A percentile compares a stretch with the other conserved stretches of the same genome.
phyloP scores from a whole-genome alignment of 2,329 filamentous ascomycete species.

The Bipolaris cookei region DNA sequence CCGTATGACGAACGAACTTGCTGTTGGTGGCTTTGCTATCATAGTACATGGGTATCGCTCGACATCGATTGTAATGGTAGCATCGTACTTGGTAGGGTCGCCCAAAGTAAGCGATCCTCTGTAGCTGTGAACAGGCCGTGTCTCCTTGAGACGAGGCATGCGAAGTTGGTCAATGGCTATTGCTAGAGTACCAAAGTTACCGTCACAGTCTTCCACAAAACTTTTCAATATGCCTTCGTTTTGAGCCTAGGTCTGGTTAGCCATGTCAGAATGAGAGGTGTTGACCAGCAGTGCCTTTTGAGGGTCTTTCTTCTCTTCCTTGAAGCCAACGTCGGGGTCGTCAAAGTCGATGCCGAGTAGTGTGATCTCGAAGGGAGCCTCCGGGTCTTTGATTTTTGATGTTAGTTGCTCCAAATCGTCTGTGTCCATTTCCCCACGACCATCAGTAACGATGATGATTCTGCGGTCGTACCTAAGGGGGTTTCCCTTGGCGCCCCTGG shows the following conservation, averaged over 20 bases:
- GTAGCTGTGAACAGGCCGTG: conserved; percentile 78
- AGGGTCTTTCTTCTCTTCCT: conserved; percentile 82
- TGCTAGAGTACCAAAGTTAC: conserved; percentile 80
- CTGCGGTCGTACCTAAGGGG: conserved; percentile 46
- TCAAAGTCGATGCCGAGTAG: conserved; percentile 93
- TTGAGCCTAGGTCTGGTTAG: conserved; percentile 55
- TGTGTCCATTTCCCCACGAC: conserved; percentile 71
- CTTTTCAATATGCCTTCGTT: conserved; percentile 74
- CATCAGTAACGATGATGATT: conserved; percentile 87
- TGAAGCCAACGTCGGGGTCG: conserved; percentile 84
- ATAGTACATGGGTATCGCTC: conserved; percentile 91
- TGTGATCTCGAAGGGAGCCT: conserved; percentile 72
- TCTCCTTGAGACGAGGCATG: conserved; percentile 75
- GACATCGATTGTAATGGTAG: conserved; percentile 80
- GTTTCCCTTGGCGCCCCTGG: conserved; percentile 67
- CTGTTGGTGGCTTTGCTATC: conserved; percentile 73
- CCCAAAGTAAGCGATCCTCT: conserved; percentile 82
- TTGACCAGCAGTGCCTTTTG: conserved; percentile 63
- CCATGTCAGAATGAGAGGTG: neutral
- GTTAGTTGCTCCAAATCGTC: conserved; percentile 74
- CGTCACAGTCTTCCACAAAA: conserved; percentile 71
- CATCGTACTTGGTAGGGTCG: conserved; percentile 72
- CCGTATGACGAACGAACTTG: conserved; percentile 74
- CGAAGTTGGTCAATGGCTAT: conserved; percentile 83
- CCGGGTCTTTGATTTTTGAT: conserved; percentile 72